These are phyloP conservation scores for Ophiostoma himal-ulmi DNA, from an alignment of 2,329 filamentous ascomycete species.

Conservation along the genomic window DNA sequence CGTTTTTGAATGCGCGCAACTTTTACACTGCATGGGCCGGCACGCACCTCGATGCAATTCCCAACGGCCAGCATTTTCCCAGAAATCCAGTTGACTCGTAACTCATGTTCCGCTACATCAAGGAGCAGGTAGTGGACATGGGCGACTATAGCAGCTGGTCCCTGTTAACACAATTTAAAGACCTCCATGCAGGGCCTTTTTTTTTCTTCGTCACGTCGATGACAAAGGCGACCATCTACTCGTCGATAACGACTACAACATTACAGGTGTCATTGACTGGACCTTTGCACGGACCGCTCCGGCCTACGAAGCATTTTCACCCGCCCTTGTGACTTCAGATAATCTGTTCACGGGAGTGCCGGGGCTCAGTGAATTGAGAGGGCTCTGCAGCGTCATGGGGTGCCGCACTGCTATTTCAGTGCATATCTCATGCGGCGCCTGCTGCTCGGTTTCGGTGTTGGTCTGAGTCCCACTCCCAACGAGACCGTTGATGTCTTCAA, in stretches of 20 bases:
- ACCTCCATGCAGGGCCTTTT: constrained; percentile 38
- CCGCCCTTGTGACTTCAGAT: constrained; percentile 13
- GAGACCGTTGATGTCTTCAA: neutral
- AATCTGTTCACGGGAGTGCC: neutral
- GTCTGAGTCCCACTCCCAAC: neutral
- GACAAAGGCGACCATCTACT: constrained; percentile 21
- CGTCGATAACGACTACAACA: constrained; percentile 12
- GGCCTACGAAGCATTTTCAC: constrained; percentile 35
- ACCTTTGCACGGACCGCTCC: constrained; percentile 35
- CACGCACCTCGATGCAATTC: neutral
- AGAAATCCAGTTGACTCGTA: constrained; percentile 16
- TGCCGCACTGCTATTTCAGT: neutral
- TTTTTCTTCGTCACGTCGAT: constrained; percentile 15
- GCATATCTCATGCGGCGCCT: neutral
- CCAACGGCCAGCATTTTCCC: constrained; percentile 15
- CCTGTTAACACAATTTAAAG: constrained; percentile 27
- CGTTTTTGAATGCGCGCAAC: neutral
- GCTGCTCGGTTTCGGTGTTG: neutral
- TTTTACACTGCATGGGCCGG: constrained; percentile 15
- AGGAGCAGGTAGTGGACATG: neutral
- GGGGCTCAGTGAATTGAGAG: constrained; percentile 15
- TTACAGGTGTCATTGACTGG: constrained; percentile 20
- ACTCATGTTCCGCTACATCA: constrained; percentile 12
- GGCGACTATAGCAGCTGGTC: neutral
- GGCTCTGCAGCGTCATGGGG: neutral